Evolutionary conservation across 805 yeast genomes (phyloP).

Genomic region (Kluyveromyces starmeri): DNA sequence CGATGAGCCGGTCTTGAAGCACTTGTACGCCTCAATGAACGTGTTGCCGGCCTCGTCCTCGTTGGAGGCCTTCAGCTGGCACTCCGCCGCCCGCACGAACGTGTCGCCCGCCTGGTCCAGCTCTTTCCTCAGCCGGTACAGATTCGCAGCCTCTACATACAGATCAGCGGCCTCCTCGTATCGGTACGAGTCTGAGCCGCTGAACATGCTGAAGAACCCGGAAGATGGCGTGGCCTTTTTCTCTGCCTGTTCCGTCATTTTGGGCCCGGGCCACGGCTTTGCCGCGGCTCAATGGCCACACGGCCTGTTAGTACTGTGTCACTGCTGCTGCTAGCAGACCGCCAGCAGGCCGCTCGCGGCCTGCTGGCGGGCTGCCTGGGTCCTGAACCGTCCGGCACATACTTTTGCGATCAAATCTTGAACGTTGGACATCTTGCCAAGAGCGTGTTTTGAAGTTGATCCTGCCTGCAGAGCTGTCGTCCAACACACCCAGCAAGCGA

Average conservation of each 20-base stretch:
- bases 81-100: conserved; percentile 77
- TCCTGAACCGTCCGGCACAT: no score
- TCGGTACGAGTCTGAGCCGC: conserved; percentile 52
- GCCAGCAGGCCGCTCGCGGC: no score
- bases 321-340: no score
- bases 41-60: conserved; percentile 90
- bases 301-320: no score
- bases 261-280: no score
- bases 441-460: no score
- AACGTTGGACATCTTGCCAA: neutral
- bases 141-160: conserved; percentile 89
- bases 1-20: conserved; percentile 67
- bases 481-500: no score
- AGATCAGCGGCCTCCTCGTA: conserved; percentile 90
- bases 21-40: conserved; percentile 82
- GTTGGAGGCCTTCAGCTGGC: conserved; percentile 63
- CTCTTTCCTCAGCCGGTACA: conserved; percentile 69
- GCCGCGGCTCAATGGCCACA: no score
- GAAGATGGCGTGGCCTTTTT: conserved; percentile 59
- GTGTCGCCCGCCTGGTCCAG: conserved; percentile 68
- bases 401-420: neutral
- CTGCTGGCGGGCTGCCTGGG: no score
- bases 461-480: no score
- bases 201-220: conserved; percentile 63
- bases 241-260: conserved; percentile 57